These are phyloP conservation scores for Podosphaera leucotricha DNA, from an alignment of 2,329 filamentous ascomycete genomes.

Conservation along the genomic window DNA sequence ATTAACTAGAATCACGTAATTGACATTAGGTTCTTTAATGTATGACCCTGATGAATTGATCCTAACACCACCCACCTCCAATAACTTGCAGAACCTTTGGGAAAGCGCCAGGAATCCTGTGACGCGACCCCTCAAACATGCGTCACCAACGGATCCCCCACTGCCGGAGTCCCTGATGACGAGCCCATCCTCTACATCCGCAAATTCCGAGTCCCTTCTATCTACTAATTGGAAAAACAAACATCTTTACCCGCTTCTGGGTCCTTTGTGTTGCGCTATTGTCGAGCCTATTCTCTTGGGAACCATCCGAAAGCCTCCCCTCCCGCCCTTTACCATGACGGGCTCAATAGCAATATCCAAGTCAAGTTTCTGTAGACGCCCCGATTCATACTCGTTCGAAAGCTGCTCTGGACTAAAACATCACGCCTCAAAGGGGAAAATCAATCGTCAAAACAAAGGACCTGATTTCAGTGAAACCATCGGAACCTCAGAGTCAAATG, in stretches of 20 bases:
- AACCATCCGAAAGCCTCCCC: slow-evolving; percentile 28
- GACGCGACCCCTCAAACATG: neutral
- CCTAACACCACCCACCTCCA: neutral
- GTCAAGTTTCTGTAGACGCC: slow-evolving; percentile 1
- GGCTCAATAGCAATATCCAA: slow-evolving; percentile 2
- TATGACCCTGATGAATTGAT: neutral
- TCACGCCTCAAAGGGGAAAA: slow-evolving; percentile 43
- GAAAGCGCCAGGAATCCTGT: neutral
- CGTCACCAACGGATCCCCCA: neutral
- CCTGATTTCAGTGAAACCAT: neutral
- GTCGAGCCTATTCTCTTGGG: slow-evolving; percentile 30
- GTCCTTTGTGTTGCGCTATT: slow-evolving; percentile 24
- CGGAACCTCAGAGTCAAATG: neutral
- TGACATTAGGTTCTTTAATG: neutral
- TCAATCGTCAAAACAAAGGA: slow-evolving; percentile 31
- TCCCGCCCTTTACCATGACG: slow-evolving; percentile 31
- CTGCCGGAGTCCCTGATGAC: neutral
- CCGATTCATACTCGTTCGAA: slow-evolving; percentile 32
- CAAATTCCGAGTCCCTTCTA: slow-evolving; percentile 2
- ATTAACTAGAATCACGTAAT: neutral
- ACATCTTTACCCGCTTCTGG: slow-evolving; percentile 23
- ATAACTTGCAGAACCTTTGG: neutral
- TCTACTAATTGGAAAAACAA: slow-evolving; percentile 26
- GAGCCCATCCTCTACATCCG: neutral
- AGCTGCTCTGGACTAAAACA: slow-evolving; percentile 54